These are phyloP conservation scores for Malassezia restricta DNA, from an alignment of 1,284 basidiomycete species.

Conservation along the genomic window DNA sequence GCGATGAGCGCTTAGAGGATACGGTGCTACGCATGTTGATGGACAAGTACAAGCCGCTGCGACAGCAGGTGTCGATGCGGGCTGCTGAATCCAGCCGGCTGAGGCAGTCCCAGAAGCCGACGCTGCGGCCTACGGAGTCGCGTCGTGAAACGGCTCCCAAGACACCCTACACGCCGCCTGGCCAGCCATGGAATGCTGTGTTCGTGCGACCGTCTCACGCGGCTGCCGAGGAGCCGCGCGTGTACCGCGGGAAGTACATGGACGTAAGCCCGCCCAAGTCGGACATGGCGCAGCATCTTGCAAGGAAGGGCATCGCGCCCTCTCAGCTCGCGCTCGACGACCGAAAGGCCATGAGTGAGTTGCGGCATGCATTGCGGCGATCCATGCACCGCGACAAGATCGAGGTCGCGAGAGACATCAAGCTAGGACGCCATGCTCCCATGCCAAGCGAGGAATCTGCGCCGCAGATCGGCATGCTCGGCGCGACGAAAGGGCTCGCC, in stretches of 20 bases:
- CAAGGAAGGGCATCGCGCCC: constrained; percentile 19
- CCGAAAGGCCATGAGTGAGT: constrained; percentile 45
- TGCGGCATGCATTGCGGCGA: constrained; percentile 2
- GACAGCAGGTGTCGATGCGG: neutral
- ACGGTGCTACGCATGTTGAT: constrained; percentile 38
- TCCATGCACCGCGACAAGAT: neutral
- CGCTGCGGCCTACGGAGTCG: neutral
- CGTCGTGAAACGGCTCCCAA: neutral
- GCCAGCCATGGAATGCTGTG: constrained; percentile 33
- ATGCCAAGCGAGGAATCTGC: neutral
- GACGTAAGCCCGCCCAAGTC: constrained; percentile 2
- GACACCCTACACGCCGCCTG: constrained; percentile 27
- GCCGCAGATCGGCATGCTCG: neutral
- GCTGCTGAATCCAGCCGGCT: constrained; percentile 2
- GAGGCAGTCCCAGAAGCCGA: constrained; percentile 14
- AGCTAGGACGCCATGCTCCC: neutral
- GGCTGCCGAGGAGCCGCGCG: constrained; percentile 2
- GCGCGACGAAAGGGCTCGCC: constrained; percentile 28
- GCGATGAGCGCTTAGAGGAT: constrained; percentile 33
- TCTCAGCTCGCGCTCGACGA: constrained; percentile 46
- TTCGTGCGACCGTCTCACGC: constrained; percentile 28
- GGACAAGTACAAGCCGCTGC: constrained; percentile 38
- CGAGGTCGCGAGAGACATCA: neutral
- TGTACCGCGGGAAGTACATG: neutral
- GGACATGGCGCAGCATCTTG: constrained; percentile 19